A percentile compares a stretch with the other conserved stretches of the same genome.
phyloP scores from a whole-genome alignment of 2,329 filamentous ascomycete genomes.

The Phaeomoniella chlamydospora region DNA sequence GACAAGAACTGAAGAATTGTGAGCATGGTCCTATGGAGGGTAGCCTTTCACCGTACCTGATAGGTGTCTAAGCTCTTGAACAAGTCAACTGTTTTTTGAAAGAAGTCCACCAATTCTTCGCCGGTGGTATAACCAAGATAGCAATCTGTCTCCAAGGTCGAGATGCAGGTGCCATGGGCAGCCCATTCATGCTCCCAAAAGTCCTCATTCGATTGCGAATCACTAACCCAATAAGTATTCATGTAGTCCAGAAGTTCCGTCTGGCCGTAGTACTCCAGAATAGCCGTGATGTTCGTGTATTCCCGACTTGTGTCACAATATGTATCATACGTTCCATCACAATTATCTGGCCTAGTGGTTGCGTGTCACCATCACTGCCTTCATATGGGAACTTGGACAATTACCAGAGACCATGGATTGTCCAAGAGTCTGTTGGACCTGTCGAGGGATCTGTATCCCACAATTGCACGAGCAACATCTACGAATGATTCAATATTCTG shows the following conservation, averaged over 20 bases:
- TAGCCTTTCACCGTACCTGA: slow-evolving; percentile 29
- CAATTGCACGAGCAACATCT: slow-evolving; percentile 61
- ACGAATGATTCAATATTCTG: slow-evolving; percentile 15
- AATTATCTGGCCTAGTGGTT: slow-evolving; percentile 43
- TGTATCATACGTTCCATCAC: slow-evolving; percentile 54
- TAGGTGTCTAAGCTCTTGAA: slow-evolving; percentile 56
- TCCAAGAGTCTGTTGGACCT: slow-evolving; percentile 57
- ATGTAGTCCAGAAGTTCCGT: slow-evolving; percentile 49
- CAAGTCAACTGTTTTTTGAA: slow-evolving; percentile 48
- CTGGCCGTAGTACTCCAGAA: slow-evolving; percentile 37
- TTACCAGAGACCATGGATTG: slow-evolving; percentile 53
- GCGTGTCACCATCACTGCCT: slow-evolving; percentile 2
- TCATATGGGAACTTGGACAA: neutral
- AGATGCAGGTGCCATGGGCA: slow-evolving; percentile 56
- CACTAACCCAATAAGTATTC: slow-evolving; percentile 58
- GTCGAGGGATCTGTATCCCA: slow-evolving; percentile 55
- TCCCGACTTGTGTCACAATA: slow-evolving; percentile 48
- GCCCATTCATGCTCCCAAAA: slow-evolving; percentile 65
- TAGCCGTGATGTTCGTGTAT: slow-evolving; percentile 51
- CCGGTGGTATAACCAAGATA: slow-evolving; percentile 47
- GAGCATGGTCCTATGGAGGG: neutral
- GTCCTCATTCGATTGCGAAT: slow-evolving; percentile 44
- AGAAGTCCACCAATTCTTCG: slow-evolving; percentile 52
- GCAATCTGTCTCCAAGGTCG: slow-evolving; percentile 51
- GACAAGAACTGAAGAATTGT: slow-evolving; percentile 32